Evolutionary conservation across 2,329 filamentous ascomycete genomes (phyloP).

Genomic region (Periconia sp.): DNA sequence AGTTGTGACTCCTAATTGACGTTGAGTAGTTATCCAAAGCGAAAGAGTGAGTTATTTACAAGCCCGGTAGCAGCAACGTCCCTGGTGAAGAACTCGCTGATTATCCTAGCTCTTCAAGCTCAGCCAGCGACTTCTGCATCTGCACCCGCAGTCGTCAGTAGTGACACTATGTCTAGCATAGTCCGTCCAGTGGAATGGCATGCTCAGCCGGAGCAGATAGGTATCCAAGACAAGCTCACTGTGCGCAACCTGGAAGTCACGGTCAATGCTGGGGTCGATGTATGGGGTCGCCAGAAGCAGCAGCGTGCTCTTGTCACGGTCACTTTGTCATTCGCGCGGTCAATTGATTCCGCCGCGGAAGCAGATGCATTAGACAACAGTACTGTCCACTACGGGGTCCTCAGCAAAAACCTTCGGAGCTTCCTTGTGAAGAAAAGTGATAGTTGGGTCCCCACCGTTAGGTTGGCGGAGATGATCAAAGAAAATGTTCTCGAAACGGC

Average conservation of each 20-base stretch:
- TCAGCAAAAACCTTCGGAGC: slow-evolving; percentile 67
- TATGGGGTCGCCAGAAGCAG: slow-evolving; percentile 68
- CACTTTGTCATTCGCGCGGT: slow-evolving; percentile 60
- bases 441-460: too few relatives aligned
- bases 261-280: slow-evolving; percentile 66
- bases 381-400: slow-evolving; percentile 76
- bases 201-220: slow-evolving; percentile 18
- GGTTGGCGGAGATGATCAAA: too few relatives aligned
- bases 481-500: slow-evolving; percentile 26
- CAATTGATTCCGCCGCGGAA: slow-evolving; percentile 65
- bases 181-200: slow-evolving; percentile 27
- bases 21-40: too few relatives aligned
- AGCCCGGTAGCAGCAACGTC: too few relatives aligned
- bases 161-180: background rate
- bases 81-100: too few relatives aligned
- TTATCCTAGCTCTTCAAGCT: background rate
- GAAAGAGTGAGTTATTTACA: too few relatives aligned
- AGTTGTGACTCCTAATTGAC: too few relatives aligned
- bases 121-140: too few relatives aligned
- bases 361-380: slow-evolving; percentile 69
- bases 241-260: slow-evolving; percentile 67
- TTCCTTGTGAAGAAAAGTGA: slow-evolving; percentile 48
- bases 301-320: slow-evolving; percentile 70
- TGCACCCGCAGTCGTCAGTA: background rate
- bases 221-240: slow-evolving; percentile 55